phyloP scores from a whole-genome alignment of 31 red algal genomes.

The Bonnemaisonia californica region DNA sequence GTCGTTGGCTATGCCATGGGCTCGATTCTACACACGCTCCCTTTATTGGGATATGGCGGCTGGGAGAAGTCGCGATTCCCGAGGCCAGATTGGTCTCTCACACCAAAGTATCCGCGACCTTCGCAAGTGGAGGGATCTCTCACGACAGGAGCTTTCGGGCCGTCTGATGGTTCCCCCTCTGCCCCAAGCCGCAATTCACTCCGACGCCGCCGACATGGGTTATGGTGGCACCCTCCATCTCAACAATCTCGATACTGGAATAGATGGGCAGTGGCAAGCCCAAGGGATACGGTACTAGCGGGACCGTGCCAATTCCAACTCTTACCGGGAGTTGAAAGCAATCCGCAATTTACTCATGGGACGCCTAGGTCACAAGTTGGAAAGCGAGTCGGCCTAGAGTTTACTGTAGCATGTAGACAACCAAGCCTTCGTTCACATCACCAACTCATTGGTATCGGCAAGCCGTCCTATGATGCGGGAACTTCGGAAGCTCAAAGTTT shows the following conservation, averaged over 20 bases:
- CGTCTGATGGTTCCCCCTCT: too few relatives aligned
- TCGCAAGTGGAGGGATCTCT: neutral
- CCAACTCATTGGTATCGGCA: neutral
- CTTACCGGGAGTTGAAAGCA: constrained; percentile 15
- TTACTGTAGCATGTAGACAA: neutral
- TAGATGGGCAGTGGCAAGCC: neutral
- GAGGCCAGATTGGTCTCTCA: neutral
- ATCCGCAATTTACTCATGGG: neutral
- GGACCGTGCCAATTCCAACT: constrained; percentile 6
- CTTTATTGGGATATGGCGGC: constrained; percentile 27
- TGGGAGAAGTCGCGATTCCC: neutral
- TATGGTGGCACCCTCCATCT: neutral
- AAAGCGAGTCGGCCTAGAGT: too few relatives aligned
- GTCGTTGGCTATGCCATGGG: constrained; percentile 34
- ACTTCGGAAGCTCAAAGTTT: neutral
- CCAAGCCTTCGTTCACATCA: neutral
- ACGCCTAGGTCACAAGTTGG: neutral
- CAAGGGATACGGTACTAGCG: constrained; percentile 12
- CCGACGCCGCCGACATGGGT: neutral
- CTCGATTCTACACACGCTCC: constrained; percentile 34
- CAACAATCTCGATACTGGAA: neutral
- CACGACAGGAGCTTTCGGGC: too few relatives aligned
- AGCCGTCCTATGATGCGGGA: neutral
- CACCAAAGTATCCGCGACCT: constrained; percentile 32
- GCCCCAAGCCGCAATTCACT: neutral